These are phyloP conservation scores for Aciculosporium take DNA, from an alignment of 2,329 filamentous ascomycete genomes.

Conservation along the genomic window DNA sequence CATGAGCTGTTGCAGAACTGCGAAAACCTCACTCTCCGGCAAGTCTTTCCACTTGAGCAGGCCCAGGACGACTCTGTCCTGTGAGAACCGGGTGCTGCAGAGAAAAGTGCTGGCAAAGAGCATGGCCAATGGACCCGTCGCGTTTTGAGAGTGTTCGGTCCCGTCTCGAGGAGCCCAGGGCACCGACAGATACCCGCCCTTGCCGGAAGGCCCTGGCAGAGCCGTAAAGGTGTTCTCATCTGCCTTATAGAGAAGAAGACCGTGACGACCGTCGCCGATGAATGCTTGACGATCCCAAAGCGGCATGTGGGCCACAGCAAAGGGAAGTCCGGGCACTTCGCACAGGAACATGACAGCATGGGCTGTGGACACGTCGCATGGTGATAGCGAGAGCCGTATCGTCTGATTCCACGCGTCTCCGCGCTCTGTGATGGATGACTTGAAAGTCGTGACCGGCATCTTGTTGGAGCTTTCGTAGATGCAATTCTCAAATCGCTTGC, in stretches of 20 bases:
- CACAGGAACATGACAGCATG: constrained; percentile 85
- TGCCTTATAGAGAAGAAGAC: constrained; percentile 72
- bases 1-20: constrained; percentile 65
- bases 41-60: constrained; percentile 77
- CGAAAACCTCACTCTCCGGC: constrained; percentile 54
- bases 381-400: constrained; percentile 63
- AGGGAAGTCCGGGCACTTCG: constrained; percentile 74
- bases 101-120: constrained; percentile 71
- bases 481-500: constrained; percentile 74
- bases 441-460: constrained; percentile 68
- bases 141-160: constrained; percentile 55
- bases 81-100: constrained; percentile 88
- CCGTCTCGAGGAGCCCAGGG: constrained; percentile 62
- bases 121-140: constrained; percentile 68
- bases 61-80: constrained; percentile 74
- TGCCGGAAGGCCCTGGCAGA: constrained; percentile 47
- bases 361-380: constrained; percentile 64
- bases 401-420: constrained; percentile 82
- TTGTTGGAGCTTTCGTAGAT: constrained; percentile 79
- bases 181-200: constrained; percentile 73
- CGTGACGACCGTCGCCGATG: constrained; percentile 69
- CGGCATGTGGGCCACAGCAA: constrained; percentile 84
- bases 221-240: constrained; percentile 74
- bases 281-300: constrained; percentile 90
- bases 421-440: constrained; percentile 65